Base-by-base conservation (phyloP, 23 red algal species). In the Gracilariopsis chorda region DNA sequence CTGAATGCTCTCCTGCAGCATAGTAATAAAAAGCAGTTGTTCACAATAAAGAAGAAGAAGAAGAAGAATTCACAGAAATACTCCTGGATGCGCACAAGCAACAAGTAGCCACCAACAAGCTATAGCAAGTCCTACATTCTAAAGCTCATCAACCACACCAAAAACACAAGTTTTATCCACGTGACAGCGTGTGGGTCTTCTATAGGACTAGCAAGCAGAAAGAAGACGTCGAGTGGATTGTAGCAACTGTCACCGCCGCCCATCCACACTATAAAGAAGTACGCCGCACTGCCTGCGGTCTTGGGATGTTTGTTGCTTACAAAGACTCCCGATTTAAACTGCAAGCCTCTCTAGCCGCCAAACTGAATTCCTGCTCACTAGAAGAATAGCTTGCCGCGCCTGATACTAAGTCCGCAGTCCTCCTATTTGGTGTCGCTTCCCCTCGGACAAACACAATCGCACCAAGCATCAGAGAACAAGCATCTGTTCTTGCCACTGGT, bases 301-400 rank as follows among this genome's bases (percentile, higher is more conserved):
- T 53, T 12, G 57, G 57, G 28, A 71, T 86, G 56, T 24, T 23
- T 10, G 27, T 67, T 9, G 60, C 81, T 46, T 68, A 86, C 42
- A 41, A 86, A 70, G 37, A 86, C 32, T 45, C n/a, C 30, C 81
- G 81, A 35, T 57, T 86, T 37, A 59, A 56, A 21, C 81, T 59
- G 12, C 37, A 8, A 32, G 37, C 28, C 36, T 8, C 17, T 29
- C 53, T 86, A 29, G 33, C 58, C 17, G 48, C 35, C 8, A 42
- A 86, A 86, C 60, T 86, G 13, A 67, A 69, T 8, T 49, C 39
- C 40, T 86, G 57, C 42, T 86, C 57, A 29, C 81, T 86, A n/a
- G 81, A 86, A 43, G 81, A 86, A 43, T 56, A 86, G 58, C 81
- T 86, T 5, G 37, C 12, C 10, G 23, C n/a, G n/a, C n/a, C n/a